Conservation (phyloP, 805 yeast genomes). For the Phaffomyces opuntiae region DNA sequence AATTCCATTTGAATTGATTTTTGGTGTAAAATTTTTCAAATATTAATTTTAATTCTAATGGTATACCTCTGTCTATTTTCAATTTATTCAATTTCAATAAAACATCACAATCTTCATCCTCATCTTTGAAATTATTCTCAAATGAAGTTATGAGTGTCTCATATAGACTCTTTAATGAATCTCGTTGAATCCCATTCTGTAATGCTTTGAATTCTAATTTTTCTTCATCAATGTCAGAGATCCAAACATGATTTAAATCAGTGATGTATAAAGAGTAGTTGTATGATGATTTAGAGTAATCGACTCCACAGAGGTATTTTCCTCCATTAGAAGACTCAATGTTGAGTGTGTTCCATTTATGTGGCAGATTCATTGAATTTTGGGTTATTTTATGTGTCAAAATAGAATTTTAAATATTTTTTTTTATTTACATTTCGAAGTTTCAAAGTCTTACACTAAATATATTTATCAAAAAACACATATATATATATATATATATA, state of each 20-base stretch:
- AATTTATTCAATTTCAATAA: conserved; percentile 5
- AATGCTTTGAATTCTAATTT: conserved; percentile 12
- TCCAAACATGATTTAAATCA: conserved; percentile 21
- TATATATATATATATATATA: not conserved
- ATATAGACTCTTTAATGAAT: conserved; percentile 9
- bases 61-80: conserved; percentile 14
- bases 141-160: conserved; percentile 9
- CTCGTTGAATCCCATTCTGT: conserved; percentile 12
- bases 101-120: conserved; percentile 5
- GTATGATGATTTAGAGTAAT: conserved; percentile 7
- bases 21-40: conserved; percentile 4
- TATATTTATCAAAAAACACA: not conserved
- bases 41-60: conserved; percentile 13
- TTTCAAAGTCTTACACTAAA: too few species aligned
- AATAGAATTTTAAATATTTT: too few species aligned
- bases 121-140: conserved; percentile 9
- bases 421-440: too few species aligned
- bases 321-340: conserved; percentile 5
- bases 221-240: conserved; percentile 13
- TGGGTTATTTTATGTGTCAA: not conserved
- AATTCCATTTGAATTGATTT: conserved; percentile 9
- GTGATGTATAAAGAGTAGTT: conserved; percentile 16
- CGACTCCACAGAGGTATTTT: conserved; percentile 15
- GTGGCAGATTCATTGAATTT: conserved; percentile 14
- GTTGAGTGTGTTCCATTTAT: conserved; percentile 16